A percentile compares a stretch with the other conserved stretches of the same genome.
phyloP scores from a whole-genome alignment of 2,329 filamentous ascomycete species.

The Westerdykella sp. region DNA sequence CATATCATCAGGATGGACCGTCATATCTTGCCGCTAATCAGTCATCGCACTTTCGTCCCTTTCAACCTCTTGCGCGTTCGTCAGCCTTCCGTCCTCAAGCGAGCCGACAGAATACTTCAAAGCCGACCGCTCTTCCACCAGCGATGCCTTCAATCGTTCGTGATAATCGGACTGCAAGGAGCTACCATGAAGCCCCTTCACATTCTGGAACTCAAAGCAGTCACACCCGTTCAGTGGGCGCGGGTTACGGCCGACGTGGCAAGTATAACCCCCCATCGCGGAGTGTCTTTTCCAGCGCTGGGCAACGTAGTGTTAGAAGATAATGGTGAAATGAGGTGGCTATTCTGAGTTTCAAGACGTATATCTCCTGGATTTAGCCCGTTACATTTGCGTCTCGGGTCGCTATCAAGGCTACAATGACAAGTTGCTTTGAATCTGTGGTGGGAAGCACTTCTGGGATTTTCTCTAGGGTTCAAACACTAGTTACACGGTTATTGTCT shows the following conservation, averaged over 20 bases:
- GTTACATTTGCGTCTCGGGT: background rate
- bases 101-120: constrained; percentile 5
- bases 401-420: too few relatives aligned
- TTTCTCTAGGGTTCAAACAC: too few relatives aligned
- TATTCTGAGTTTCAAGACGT: constrained; percentile 5
- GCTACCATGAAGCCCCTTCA: constrained; percentile 13
- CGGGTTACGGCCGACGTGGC: constrained; percentile 1
- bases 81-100: constrained; percentile 6
- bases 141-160: constrained; percentile 13
- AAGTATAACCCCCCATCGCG: constrained; percentile 3
- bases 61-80: constrained; percentile 2
- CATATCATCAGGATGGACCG: constrained; percentile 6
- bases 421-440: too few relatives aligned
- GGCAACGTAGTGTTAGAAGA: constrained; percentile 18
- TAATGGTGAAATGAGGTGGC: constrained; percentile 7
- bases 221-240: constrained; percentile 3
- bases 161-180: constrained; percentile 9
- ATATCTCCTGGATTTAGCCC: constrained; percentile 1
- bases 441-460: too few relatives aligned
- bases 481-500: too few relatives aligned
- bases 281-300: constrained; percentile 6
- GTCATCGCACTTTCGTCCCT: constrained; percentile 3
- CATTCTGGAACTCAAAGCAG: constrained; percentile 22
- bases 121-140: constrained; percentile 11
- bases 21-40: constrained; percentile 5